These are phyloP conservation scores for Ophiocordyceps camponoti-leonardi DNA, from an alignment of 2,329 filamentous ascomycete genomes.

Conservation along the genomic window DNA sequence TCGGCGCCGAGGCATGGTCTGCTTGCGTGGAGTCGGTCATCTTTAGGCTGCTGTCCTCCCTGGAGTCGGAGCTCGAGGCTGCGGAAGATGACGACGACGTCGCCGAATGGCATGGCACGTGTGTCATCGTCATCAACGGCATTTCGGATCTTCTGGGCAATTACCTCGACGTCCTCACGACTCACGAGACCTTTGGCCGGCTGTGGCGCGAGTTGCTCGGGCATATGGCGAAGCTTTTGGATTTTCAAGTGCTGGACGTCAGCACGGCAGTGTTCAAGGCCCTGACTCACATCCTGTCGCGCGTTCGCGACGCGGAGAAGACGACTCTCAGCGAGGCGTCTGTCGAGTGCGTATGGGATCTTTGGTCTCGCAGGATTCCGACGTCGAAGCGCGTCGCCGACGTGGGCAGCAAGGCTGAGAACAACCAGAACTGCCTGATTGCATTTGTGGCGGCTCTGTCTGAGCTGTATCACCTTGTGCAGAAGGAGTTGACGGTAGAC, in stretches of 20 bases:
- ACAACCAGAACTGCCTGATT: conserved; percentile 69
- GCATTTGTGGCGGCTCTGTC: conserved; percentile 66
- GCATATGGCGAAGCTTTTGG: conserved; percentile 48
- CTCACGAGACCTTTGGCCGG: conserved; percentile 46
- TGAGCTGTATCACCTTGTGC: conserved; percentile 63
- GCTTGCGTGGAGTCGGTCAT: conserved; percentile 68
- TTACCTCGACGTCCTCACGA: conserved; percentile 56
- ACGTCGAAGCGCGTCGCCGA: conserved; percentile 15
- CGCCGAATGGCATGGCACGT: conserved; percentile 54
- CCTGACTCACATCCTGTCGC: conserved; percentile 43
- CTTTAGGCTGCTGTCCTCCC: conserved; percentile 57
- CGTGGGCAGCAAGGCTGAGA: conserved; percentile 20
- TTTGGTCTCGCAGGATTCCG: conserved; percentile 55
- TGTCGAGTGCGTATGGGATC: conserved; percentile 45
- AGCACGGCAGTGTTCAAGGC: conserved; percentile 57
- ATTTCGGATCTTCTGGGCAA: conserved; percentile 57
- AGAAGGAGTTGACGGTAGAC: conserved; percentile 41
- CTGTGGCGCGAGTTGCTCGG: conserved; percentile 62
- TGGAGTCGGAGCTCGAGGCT: conserved; percentile 37
- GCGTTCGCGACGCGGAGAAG: conserved; percentile 23
- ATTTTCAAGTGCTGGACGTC: conserved; percentile 48
- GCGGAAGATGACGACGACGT: conserved; percentile 19
- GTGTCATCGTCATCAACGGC: conserved; percentile 56
- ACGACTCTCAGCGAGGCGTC: conserved; percentile 30
- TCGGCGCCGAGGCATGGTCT: conserved; percentile 66